phyloP scores from a whole-genome alignment of 2,329 filamentous ascomycete genomes.

The Pseudopithomyces maydicus region DNA sequence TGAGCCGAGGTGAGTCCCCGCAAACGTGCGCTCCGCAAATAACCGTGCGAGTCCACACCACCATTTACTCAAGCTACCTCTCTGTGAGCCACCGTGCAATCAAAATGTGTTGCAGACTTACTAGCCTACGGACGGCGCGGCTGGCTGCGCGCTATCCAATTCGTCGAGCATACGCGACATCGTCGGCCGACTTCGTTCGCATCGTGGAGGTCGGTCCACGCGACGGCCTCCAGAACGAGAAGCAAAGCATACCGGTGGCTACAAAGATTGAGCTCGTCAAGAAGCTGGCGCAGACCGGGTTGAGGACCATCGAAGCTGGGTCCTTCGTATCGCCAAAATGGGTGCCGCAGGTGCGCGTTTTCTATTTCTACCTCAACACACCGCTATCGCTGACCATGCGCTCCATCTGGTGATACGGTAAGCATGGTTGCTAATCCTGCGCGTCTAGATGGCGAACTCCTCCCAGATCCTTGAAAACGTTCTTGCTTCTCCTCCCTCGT shows the following conservation, averaged over 20 bases:
- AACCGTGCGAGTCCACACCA: slow-evolving; percentile 7
- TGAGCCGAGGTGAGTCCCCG: slow-evolving; percentile 8
- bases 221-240: slow-evolving; percentile 88
- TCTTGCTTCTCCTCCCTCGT: slow-evolving; percentile 61
- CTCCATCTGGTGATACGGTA: neutral
- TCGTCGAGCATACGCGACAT: slow-evolving; percentile 37
- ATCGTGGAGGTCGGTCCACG: slow-evolving; percentile 85
- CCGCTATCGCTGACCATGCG: neutral
- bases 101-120: slow-evolving; percentile 37
- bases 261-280: slow-evolving; percentile 80
- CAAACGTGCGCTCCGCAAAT: slow-evolving; percentile 5
- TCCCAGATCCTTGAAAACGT: slow-evolving; percentile 74
- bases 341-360: slow-evolving; percentile 71
- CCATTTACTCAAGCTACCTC: neutral
- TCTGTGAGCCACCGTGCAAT: neutral
- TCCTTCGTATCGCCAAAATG: slow-evolving; percentile 85
- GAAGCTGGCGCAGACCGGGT: slow-evolving; percentile 68
- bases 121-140: slow-evolving; percentile 38
- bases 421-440: slow-evolving; percentile 46
- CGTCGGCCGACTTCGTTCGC: slow-evolving; percentile 52
- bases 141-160: slow-evolving; percentile 42
- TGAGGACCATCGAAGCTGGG: slow-evolving; percentile 77
- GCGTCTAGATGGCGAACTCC: slow-evolving; percentile 74
- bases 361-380: neutral
- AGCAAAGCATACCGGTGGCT: slow-evolving; percentile 68